These are phyloP conservation scores for Trichoderma orchidacearum DNA, from an alignment of 495 filamentous ascomycete genomes.

Conservation along the genomic window DNA sequence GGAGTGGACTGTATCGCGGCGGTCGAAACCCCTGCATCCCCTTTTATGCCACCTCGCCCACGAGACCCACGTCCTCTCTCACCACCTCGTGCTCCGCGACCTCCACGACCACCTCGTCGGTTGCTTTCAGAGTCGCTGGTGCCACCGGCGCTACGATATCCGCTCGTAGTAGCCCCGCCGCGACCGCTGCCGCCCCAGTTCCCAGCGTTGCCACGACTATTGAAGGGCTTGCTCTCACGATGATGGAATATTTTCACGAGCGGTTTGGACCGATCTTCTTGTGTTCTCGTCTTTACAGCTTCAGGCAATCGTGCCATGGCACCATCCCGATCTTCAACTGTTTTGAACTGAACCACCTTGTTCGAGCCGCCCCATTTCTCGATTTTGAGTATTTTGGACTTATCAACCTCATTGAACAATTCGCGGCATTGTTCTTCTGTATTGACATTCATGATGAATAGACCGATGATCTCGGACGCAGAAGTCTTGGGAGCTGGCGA, in stretches of 20 bases:
- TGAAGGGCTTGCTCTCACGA: conserved; percentile 35
- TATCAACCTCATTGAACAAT: conserved; percentile 70
- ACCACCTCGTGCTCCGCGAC: conserved; percentile 37
- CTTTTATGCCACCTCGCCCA: conserved; percentile 44
- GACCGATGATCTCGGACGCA: conserved; percentile 46
- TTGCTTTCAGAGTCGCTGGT: conserved; percentile 73
- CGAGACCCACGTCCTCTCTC: conserved; percentile 39
- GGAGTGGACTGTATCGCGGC: conserved; percentile 11
- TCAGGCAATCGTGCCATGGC: conserved; percentile 58
- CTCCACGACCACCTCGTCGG: conserved; percentile 51
- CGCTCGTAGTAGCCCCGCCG: conserved; percentile 39
- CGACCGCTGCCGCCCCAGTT: conserved; percentile 62
- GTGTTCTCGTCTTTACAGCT: conserved; percentile 54
- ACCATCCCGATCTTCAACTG: conserved; percentile 59
- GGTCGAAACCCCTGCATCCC: conserved; percentile 34
- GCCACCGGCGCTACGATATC: conserved; percentile 58
- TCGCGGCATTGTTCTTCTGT: conserved; percentile 65
- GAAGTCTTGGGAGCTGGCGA: conserved; percentile 29
- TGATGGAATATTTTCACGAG: conserved; percentile 69
- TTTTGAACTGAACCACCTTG: conserved; percentile 70
- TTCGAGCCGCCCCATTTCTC: conserved; percentile 64
- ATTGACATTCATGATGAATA: conserved; percentile 73
- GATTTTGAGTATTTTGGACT: conserved; percentile 59
- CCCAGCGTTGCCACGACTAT: conserved; percentile 48
- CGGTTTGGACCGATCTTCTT: conserved; percentile 55